A percentile compares a stretch with the other conserved stretches of the same genome.
phyloP scores from a whole-genome alignment of 148 eudicot species.

The Chenopodium berlandieri region DNA sequence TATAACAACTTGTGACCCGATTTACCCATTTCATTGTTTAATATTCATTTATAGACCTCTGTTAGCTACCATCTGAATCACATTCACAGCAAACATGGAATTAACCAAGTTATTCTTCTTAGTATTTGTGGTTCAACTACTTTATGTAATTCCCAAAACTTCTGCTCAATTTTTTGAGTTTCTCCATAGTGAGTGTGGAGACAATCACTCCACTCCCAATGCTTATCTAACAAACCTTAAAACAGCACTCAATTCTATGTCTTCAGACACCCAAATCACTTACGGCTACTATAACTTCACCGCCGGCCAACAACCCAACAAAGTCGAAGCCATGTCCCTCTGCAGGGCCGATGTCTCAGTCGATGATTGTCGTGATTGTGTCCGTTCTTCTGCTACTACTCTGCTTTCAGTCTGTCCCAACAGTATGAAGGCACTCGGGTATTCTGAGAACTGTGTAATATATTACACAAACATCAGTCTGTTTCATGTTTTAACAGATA shows the following conservation, averaged over 20 bases:
- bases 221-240: slow-evolving; percentile 28
- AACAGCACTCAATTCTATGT: slow-evolving; percentile 10
- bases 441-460: slow-evolving; percentile 19
- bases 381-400: not conserved
- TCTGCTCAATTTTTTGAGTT: slow-evolving; percentile 19
- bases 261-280: slow-evolving; percentile 26
- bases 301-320: slow-evolving; percentile 30
- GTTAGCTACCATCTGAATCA: not conserved
- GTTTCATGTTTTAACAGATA: not conserved
- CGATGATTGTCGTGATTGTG: slow-evolving; percentile 17
- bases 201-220: slow-evolving; percentile 27
- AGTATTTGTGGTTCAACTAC: not conserved
- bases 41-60: too few species aligned
- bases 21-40: too few species aligned
- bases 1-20: too few species aligned
- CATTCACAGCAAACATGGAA: not conserved
- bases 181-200: not conserved
- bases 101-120: not conserved
- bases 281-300: slow-evolving; percentile 43
- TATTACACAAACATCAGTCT: slow-evolving; percentile 6
- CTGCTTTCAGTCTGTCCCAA: slow-evolving; percentile 23
- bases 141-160: not conserved
- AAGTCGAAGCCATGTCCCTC: slow-evolving; percentile 27
- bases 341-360: slow-evolving; percentile 26
- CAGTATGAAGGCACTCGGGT: slow-evolving; percentile 23